phyloP scores from a whole-genome alignment of 2,329 filamentous ascomycete genomes.

The Aspergillus fumigatus region DNA sequence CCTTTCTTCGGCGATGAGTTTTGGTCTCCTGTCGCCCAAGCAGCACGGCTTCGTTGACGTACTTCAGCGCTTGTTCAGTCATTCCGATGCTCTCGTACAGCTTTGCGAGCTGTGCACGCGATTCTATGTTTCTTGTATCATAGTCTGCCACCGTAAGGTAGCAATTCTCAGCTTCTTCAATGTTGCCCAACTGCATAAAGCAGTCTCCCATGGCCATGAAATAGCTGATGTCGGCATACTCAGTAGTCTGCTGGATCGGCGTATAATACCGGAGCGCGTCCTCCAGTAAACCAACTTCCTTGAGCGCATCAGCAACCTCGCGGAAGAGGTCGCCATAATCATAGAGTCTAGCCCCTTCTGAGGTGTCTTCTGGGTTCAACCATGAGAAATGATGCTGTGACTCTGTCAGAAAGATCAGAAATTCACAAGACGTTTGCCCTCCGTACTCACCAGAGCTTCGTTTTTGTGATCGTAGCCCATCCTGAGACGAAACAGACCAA shows the following conservation, averaged over 20 bases:
- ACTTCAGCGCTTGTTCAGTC: conserved; percentile 70
- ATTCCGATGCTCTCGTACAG: conserved; percentile 74
- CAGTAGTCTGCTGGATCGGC: conserved; percentile 45
- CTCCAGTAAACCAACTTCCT: conserved; percentile 46
- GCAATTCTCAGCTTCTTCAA: conserved; percentile 68
- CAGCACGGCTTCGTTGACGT: conserved; percentile 69
- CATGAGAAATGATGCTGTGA: conserved; percentile 61
- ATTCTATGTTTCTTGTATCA: conserved; percentile 68
- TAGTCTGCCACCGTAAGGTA: conserved; percentile 70
- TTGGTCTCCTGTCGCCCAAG: conserved; percentile 47
- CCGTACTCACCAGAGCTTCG: conserved; percentile 66
- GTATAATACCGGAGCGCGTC: conserved; percentile 58
- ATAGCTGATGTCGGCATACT: conserved; percentile 47
- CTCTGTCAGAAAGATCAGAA: conserved; percentile 4
- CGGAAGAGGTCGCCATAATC: conserved; percentile 77
- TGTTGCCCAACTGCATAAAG: conserved; percentile 60
- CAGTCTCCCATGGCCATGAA: conserved; percentile 55
- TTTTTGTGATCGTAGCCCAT: conserved; percentile 56
- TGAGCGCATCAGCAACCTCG: conserved; percentile 60
- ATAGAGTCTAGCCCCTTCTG: conserved; percentile 49
- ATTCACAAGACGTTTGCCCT: background rate
- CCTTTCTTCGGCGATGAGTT: conserved; percentile 28
- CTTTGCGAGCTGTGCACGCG: conserved; percentile 73
- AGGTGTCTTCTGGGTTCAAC: conserved; percentile 61
- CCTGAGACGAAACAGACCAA: conserved; percentile 77